phyloP scores from a whole-genome alignment of 2,329 filamentous ascomycete genomes.

The Ophiocordyceps camponoti-floridani region DNA sequence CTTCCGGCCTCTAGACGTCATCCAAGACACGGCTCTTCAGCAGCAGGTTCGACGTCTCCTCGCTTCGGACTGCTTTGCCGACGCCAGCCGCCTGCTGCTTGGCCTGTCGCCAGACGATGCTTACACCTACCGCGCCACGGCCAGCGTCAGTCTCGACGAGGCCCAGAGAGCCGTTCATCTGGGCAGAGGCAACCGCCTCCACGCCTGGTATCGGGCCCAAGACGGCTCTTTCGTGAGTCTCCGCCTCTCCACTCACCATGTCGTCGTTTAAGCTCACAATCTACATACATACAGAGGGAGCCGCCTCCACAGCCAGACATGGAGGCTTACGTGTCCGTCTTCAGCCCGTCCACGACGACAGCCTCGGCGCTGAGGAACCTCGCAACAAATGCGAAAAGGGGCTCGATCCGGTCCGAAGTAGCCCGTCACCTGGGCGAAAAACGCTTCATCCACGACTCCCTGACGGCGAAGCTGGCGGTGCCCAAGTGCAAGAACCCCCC shows the following conservation, averaged over 20 bases:
- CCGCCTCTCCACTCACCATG: neutral
- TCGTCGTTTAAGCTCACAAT: neutral
- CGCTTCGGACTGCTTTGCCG: conserved; percentile 23
- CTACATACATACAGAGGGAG: conserved; percentile 12
- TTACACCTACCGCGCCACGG: conserved; percentile 33
- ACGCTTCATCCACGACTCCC: conserved; percentile 29
- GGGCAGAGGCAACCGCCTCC: conserved; percentile 25
- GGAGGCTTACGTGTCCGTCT: conserved; percentile 48
- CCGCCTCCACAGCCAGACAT: conserved; percentile 40
- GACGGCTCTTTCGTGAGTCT: conserved; percentile 15
- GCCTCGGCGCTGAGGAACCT: conserved; percentile 44
- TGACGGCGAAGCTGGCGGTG: conserved; percentile 20
- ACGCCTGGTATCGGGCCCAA: conserved; percentile 27
- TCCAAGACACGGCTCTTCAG: conserved; percentile 19
- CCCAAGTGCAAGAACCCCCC: conserved; percentile 25
- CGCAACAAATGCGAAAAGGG: conserved; percentile 43
- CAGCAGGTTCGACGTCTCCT: conserved; percentile 19
- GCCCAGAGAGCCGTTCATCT: conserved; percentile 27
- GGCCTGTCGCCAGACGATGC: conserved; percentile 22
- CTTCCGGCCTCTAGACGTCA: conserved; percentile 23
- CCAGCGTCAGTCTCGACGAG: conserved; percentile 27
- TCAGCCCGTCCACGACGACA: conserved; percentile 40
- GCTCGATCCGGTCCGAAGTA: conserved; percentile 37
- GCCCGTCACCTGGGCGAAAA: conserved; percentile 36
- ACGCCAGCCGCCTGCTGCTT: conserved; percentile 25